A percentile compares a stretch with the other conserved stretches of the same genome.
Evolutionary conservation across 73 alveolate genomes (phyloP).

Genomic region (Symbiodinium natans): DNA sequence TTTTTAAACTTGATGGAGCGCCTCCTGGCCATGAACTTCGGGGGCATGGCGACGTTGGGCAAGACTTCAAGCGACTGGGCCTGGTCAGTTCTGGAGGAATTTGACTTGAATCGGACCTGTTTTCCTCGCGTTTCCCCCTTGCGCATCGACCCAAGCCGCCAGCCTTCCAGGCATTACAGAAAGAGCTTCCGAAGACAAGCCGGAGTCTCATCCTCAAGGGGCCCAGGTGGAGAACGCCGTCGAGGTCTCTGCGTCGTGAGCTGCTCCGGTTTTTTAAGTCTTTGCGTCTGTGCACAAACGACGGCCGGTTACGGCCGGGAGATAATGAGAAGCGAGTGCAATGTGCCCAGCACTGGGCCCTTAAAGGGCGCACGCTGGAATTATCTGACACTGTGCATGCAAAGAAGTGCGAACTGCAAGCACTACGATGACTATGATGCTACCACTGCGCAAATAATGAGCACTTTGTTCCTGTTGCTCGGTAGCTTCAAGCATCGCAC

Average conservation of each 20-base stretch:
- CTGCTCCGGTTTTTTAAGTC: too few relatives aligned
- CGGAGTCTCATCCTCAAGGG: background rate
- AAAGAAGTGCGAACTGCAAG: too few relatives aligned
- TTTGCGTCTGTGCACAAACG: too few relatives aligned
- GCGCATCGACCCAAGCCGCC: background rate
- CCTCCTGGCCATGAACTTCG: slow-evolving; percentile 42
- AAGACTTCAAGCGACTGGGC: background rate
- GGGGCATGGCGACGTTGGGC: slow-evolving; percentile 47
- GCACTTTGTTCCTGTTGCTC: too few relatives aligned
- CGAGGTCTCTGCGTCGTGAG: too few relatives aligned
- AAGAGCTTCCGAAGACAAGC: background rate
- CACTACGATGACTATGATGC: too few relatives aligned
- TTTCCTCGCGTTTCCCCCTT: background rate
- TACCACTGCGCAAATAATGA: too few relatives aligned
- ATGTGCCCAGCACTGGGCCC: background rate
- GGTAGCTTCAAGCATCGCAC: too few relatives aligned
- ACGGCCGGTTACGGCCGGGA: too few relatives aligned
- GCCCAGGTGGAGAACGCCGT: too few relatives aligned
- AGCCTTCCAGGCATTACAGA: background rate
- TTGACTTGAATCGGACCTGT: background rate
- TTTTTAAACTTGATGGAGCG: slow-evolving; percentile 38
- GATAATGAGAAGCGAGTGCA: background rate
- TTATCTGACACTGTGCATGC: background rate
- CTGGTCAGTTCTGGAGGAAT: background rate
- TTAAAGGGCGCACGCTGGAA: background rate